phyloP scores from a whole-genome alignment of 208 protist genomes.

The Leishmania lainsoni region DNA sequence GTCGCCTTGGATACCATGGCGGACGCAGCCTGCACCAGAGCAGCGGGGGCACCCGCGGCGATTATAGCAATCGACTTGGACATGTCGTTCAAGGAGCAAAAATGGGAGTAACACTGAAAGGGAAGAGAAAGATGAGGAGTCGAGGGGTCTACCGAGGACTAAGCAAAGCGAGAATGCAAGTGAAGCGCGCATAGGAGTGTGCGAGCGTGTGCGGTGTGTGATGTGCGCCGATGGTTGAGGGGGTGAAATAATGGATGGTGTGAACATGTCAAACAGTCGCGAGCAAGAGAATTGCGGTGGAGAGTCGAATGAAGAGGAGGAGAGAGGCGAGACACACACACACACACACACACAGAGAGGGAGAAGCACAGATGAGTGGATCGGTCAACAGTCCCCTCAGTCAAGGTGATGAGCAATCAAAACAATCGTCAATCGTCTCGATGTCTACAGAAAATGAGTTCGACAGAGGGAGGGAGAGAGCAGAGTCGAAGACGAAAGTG shows the following conservation, averaged over 20 bases:
- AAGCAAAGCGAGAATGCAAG: background rate
- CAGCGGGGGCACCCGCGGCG: constrained; percentile 57
- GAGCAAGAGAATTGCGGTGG: background rate
- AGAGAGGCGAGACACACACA: background rate
- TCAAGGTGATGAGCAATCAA: background rate
- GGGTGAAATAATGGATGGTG: background rate
- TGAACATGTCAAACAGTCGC: background rate
- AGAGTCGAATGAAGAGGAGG: background rate
- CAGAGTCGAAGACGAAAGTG: background rate
- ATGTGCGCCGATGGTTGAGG: background rate
- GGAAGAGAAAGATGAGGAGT: background rate
- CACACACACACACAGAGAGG: background rate
- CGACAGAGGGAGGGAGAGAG: background rate
- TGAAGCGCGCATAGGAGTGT: background rate
- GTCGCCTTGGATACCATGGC: constrained; percentile 65
- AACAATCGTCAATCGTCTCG: background rate
- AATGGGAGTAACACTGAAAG: background rate
- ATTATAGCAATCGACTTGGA: constrained; percentile 71
- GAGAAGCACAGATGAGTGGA: background rate
- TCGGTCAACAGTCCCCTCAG: too few relatives aligned
- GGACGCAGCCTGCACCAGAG: constrained; percentile 66
- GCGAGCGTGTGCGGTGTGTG: background rate
- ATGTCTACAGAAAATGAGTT: background rate
- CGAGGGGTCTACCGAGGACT: background rate
- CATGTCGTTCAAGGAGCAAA: constrained; percentile 37